These are phyloP conservation scores for Diaporthe sp. DNA, from an alignment of 2,329 filamentous ascomycete species.

Conservation along the genomic window DNA sequence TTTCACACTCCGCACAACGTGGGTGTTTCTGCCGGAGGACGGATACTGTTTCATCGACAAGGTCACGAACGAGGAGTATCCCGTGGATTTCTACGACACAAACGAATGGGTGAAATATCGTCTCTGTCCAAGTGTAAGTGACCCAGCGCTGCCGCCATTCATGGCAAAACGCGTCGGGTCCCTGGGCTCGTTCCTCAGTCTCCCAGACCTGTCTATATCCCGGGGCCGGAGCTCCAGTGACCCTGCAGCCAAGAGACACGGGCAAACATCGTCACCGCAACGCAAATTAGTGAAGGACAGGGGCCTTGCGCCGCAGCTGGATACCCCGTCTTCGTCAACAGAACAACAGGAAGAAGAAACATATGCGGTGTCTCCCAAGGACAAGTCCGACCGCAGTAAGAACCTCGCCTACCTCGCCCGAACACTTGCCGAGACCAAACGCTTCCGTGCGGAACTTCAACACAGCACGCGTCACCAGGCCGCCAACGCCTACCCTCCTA, in stretches of 20 bases:
- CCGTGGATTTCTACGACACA: conserved; percentile 84
- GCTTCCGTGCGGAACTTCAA: conserved; percentile 80
- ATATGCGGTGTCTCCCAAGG: conserved; percentile 32
- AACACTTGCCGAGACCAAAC: conserved; percentile 75
- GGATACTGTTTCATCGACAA: conserved; percentile 90
- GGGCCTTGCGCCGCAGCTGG: conserved; percentile 60
- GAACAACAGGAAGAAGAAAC: conserved; percentile 38
- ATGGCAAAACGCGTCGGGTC: conserved; percentile 47
- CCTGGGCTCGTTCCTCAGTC: conserved; percentile 57
- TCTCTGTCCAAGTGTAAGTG: conserved; percentile 79
- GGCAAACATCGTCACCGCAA: conserved; percentile 41
- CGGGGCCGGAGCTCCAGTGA: conserved; percentile 57
- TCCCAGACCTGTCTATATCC: conserved; percentile 55
- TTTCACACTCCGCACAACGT: conserved; percentile 89
- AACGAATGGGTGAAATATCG: conserved; percentile 83
- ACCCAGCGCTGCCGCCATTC: conserved; percentile 71
- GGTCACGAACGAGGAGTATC: conserved; percentile 81
- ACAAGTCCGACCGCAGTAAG: conserved; percentile 60
- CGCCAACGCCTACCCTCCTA: conserved; percentile 82
- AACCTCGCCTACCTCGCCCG: conserved; percentile 76
- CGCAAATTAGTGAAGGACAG: conserved; percentile 47
- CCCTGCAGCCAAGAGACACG: conserved; percentile 40
- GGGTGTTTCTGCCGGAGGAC: conserved; percentile 85
- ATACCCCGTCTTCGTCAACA: conserved; percentile 40
- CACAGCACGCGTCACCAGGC: conserved; percentile 68